These are phyloP conservation scores for Penicillium diatomitis DNA, from an alignment of 495 filamentous ascomycete species.

Conservation along the genomic window DNA sequence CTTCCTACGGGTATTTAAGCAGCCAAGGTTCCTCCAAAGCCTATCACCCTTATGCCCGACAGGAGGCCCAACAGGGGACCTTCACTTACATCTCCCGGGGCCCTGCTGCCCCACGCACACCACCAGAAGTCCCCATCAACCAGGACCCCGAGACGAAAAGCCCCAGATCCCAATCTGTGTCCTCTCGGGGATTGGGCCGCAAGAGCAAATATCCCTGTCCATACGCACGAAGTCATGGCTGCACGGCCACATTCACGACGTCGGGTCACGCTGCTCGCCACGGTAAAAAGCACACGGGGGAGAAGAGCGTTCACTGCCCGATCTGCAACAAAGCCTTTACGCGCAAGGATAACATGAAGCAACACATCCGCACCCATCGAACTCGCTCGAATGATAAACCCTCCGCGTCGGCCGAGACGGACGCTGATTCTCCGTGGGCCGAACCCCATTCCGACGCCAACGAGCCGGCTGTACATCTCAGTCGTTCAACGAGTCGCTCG, in stretches of 20 bases:
- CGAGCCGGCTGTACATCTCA: conserved; percentile 11
- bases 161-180: conserved; percentile 7
- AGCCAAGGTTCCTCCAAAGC: conserved; percentile 16
- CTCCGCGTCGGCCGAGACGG: conserved; percentile 16
- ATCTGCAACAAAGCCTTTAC: conserved; percentile 93
- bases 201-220: conserved; percentile 52
- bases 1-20: conserved; percentile 27
- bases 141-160: conserved; percentile 18
- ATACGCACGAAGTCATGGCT: conserved; percentile 54
- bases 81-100: conserved; percentile 12
- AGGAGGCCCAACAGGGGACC: conserved; percentile 13
- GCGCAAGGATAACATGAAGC: conserved; percentile 97
- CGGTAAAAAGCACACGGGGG: conserved; percentile 92
- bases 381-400: conserved; percentile 32
- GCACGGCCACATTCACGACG: conserved; percentile 82
- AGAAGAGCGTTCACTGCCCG: conserved; percentile 84
- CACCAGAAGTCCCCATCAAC: conserved; percentile 20
- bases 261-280: conserved; percentile 95
- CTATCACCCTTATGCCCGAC: conserved; percentile 21
- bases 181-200: conserved; percentile 11
- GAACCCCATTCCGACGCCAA: conserved; percentile 7
- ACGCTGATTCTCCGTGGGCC: conserved; percentile 15
- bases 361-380: conserved; percentile 81
- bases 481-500: conserved; percentile 19
- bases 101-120: conserved; percentile 13